phyloP scores from a whole-genome alignment of 768 basidiomycete genomes.

The Russula sp. region DNA sequence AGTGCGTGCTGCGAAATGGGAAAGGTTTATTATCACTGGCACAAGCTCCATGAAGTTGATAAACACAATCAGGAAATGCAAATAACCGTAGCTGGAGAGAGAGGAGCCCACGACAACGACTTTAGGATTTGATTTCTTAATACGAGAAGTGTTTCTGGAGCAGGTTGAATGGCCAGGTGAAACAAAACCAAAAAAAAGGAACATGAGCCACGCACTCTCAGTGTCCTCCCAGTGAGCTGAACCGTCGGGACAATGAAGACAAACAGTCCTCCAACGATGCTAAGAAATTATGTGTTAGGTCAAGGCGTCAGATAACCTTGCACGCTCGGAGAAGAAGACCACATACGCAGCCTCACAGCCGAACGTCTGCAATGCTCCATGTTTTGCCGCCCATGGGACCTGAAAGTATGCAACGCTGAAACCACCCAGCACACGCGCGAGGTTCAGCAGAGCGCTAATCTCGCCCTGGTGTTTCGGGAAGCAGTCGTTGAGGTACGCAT shows the following conservation, averaged over 20 bases:
- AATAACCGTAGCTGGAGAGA: too few relatives aligned
- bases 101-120: too few relatives aligned
- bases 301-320: not conserved
- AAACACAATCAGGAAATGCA: too few relatives aligned
- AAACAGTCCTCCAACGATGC: constrained; percentile 45
- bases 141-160: constrained; percentile 14
- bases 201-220: constrained; percentile 35
- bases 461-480: constrained; percentile 51
- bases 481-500: constrained; percentile 43
- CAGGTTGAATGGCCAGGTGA: not conserved
- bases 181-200: not conserved
- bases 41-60: not conserved
- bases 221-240: constrained; percentile 39
- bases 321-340: not conserved
- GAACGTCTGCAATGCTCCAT: constrained; percentile 55
- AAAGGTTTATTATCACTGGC: not conserved
- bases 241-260: constrained; percentile 44
- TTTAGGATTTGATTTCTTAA: not conserved
- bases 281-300: constrained; percentile 14
- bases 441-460: constrained; percentile 53
- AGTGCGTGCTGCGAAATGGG: not conserved
- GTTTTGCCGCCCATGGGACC: constrained; percentile 52
- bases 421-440: constrained; percentile 48
- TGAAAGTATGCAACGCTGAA: constrained; percentile 64
- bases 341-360: constrained; percentile 56